A percentile compares a stretch with the other conserved stretches of the same genome.
These are phyloP conservation scores for Lycium ferocissimum DNA, from an alignment of 257 asterid genomes.

Conservation along the genomic window DNA sequence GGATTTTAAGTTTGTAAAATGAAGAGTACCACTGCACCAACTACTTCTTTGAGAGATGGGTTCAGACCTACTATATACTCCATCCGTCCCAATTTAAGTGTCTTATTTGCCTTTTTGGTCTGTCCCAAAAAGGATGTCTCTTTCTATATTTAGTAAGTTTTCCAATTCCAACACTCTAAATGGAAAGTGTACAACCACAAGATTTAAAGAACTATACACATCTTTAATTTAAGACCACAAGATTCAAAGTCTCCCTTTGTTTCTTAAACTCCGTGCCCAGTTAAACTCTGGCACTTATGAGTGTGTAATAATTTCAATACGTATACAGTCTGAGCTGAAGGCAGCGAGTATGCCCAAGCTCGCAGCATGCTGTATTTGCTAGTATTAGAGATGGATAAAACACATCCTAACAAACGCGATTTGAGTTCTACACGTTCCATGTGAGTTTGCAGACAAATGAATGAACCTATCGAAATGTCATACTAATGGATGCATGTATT, in stretches of 20 bases:
- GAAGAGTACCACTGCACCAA: background rate
- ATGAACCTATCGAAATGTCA: background rate
- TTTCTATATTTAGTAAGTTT: too few relatives aligned
- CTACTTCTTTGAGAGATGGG: conserved; percentile 11
- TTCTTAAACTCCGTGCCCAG: too few relatives aligned
- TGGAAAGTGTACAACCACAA: too few relatives aligned
- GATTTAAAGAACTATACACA: too few relatives aligned
- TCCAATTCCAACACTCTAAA: too few relatives aligned
- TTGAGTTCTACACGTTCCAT: background rate
- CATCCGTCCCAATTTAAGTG: too few relatives aligned
- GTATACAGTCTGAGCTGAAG: background rate
- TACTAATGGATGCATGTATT: background rate
- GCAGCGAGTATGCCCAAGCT: background rate
- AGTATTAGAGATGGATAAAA: background rate
- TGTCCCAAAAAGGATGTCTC: too few relatives aligned
- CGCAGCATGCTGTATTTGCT: background rate
- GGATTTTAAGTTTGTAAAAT: background rate
- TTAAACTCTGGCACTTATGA: too few relatives aligned
- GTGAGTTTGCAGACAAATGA: background rate
- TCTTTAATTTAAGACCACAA: too few relatives aligned
- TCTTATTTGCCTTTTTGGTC: too few relatives aligned
- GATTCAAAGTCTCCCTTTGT: too few relatives aligned
- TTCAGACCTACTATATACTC: background rate
- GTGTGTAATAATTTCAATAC: background rate
- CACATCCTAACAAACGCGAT: background rate